Conservation (phyloP, 1,139 yeast species). For the Yamadazyma mexicana region DNA sequence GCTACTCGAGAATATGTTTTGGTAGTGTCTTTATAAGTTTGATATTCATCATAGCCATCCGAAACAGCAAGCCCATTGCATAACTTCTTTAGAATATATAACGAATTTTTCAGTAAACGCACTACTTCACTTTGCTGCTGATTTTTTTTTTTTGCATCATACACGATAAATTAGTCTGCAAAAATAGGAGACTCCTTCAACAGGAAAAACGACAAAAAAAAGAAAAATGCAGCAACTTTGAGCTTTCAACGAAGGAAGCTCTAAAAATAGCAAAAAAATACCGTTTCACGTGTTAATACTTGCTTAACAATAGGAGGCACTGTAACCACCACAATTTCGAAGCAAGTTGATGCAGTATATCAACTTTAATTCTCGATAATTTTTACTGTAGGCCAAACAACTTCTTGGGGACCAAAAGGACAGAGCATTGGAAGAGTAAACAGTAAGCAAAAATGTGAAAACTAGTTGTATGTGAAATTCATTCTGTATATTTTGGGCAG, state of each 20-base stretch:
- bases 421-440: too few relatives aligned
- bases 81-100: background rate
- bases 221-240: too few relatives aligned
- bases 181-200: too few relatives aligned
- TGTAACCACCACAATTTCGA: too few relatives aligned
- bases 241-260: background rate
- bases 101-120: background rate
- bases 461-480: background rate
- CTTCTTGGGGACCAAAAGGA: too few relatives aligned
- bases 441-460: too few relatives aligned
- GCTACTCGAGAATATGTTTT: constrained; percentile 37
- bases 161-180: background rate
- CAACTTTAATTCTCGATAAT: too few relatives aligned
- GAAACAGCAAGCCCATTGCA: constrained; percentile 1
- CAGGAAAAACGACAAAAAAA: background rate
- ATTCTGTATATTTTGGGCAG: background rate
- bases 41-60: background rate
- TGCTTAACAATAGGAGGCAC: too few relatives aligned
- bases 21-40: constrained; percentile 33
- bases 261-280: background rate
- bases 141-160: background rate
- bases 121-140: background rate
- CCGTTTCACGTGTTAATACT: too few relatives aligned
- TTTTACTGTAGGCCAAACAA: too few relatives aligned
- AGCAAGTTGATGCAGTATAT: too few relatives aligned